Conservation (phyloP, 2,329 filamentous ascomycete genomes). For the Fusarium sp. region DNA sequence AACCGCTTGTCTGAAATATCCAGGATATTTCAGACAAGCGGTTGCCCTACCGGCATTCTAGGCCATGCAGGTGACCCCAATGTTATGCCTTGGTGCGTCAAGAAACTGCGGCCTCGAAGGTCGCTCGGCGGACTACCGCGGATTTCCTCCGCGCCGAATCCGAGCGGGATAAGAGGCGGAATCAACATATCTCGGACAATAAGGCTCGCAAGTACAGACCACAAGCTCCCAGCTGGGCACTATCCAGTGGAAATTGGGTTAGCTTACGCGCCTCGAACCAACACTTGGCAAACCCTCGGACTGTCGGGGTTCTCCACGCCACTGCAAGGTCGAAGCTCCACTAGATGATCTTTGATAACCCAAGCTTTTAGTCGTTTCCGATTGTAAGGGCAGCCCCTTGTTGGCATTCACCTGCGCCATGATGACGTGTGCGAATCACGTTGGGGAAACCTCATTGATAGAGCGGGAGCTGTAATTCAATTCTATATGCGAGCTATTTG, state of each 20-base stretch:
- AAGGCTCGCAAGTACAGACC: background rate
- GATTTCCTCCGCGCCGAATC: background rate
- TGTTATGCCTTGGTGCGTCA: background rate
- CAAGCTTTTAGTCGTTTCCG: background rate
- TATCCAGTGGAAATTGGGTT: background rate
- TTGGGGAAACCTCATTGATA: background rate
- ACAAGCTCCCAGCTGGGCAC: no score
- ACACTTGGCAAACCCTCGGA: background rate
- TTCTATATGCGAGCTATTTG: conserved; percentile 1
- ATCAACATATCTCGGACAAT: background rate
- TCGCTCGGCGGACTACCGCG: background rate
- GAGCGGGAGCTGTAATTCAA: background rate
- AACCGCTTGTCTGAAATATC: no score
- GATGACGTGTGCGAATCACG: background rate
- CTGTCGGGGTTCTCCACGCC: background rate
- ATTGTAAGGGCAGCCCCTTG: background rate
- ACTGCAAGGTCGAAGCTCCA: background rate
- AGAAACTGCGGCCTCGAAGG: background rate
- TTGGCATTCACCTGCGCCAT: background rate
- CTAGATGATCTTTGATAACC: background rate
- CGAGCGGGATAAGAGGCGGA: background rate
- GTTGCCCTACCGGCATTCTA: background rate
- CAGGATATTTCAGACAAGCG: no score
- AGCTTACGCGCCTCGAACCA: background rate
- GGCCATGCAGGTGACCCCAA: background rate